These are phyloP conservation scores for Diaporthe amygdali DNA, from an alignment of 2,329 filamentous ascomycete species.

Conservation along the genomic window DNA sequence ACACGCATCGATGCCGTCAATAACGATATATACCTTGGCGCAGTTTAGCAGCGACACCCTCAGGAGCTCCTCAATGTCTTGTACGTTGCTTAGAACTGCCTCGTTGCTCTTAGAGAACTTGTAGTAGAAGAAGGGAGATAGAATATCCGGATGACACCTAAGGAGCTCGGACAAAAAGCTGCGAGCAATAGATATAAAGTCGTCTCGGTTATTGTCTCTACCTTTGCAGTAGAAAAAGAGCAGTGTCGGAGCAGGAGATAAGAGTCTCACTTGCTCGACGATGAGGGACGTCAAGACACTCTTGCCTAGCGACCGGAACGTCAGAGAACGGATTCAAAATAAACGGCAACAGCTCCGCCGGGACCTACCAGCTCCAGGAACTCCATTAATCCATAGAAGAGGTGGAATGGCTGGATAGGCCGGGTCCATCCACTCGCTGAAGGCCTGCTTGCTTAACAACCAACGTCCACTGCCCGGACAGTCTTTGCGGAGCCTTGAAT, in stretches of 20 bases:
- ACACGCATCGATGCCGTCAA: slow-evolving; percentile 51
- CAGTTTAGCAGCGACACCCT: slow-evolving; percentile 32
- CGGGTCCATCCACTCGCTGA: slow-evolving; percentile 32
- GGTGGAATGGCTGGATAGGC: slow-evolving; percentile 27
- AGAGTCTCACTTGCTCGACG: slow-evolving; percentile 36
- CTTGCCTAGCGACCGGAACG: background rate
- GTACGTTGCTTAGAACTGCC: slow-evolving; percentile 31
- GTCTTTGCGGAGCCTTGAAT: slow-evolving; percentile 24
- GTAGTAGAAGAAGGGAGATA: slow-evolving; percentile 38
- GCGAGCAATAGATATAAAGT: slow-evolving; percentile 37
- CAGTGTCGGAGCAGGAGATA: slow-evolving; percentile 26
- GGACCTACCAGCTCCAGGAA: slow-evolving; percentile 42
- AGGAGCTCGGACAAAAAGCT: slow-evolving; percentile 41
- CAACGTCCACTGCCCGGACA: slow-evolving; percentile 33
- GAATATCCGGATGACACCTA: slow-evolving; percentile 32
- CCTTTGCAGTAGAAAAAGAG: slow-evolving; percentile 47
- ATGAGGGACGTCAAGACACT: slow-evolving; percentile 42
- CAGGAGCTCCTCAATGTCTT: slow-evolving; percentile 37
- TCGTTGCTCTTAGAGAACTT: slow-evolving; percentile 37
- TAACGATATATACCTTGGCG: slow-evolving; percentile 37
- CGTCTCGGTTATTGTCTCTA: slow-evolving; percentile 35
- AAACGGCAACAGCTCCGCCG: background rate
- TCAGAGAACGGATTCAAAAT: background rate
- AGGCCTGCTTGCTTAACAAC: slow-evolving; percentile 33
- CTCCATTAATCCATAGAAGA: slow-evolving; percentile 44